A percentile compares a stretch with the other conserved stretches of the same genome.
These are phyloP conservation scores for Pythium aquatile DNA, from an alignment of 352 stramenopile species.

Conservation along the genomic window DNA sequence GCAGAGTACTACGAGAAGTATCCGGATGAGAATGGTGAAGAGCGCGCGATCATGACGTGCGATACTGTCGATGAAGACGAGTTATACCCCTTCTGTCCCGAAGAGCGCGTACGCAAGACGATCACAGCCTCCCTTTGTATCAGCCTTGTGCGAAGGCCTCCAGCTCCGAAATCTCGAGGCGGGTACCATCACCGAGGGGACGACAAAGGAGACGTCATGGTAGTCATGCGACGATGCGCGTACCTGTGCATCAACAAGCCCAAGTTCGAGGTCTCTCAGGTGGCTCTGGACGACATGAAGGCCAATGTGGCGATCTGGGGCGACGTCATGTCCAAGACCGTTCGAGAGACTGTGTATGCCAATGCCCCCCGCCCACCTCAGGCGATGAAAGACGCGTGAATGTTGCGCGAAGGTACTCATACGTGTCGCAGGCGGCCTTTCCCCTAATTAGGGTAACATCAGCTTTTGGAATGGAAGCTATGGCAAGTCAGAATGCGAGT, in stretches of 20 bases:
- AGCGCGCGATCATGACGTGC: constrained; percentile 31
- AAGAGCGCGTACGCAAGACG: constrained; percentile 24
- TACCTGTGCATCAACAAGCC: constrained; percentile 5
- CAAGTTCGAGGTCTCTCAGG: constrained; percentile 5
- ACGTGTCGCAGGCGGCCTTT: no score
- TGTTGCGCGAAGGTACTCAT: not conserved
- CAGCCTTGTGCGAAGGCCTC: constrained; percentile 8
- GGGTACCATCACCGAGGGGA: not conserved
- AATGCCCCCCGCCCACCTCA: not conserved
- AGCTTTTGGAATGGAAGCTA: not conserved
- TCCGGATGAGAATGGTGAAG: constrained; percentile 14
- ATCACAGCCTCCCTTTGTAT: constrained; percentile 28
- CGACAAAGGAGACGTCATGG: not conserved
- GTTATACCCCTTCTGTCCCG: constrained; percentile 42
- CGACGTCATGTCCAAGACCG: constrained; percentile 4
- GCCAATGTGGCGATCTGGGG: not conserved
- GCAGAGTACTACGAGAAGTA: constrained; percentile 33
- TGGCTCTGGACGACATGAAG: constrained; percentile 3
- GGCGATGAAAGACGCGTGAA: not conserved
- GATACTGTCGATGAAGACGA: constrained; percentile 47
- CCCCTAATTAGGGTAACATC: no score
- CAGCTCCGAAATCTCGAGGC: no score
- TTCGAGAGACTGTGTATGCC: constrained; percentile 1
- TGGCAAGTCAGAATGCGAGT: not conserved
- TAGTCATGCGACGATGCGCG: constrained; percentile 5